Base-by-base conservation (phyloP, 345 rosid species). In the Aurinia saxatilis region DNA sequence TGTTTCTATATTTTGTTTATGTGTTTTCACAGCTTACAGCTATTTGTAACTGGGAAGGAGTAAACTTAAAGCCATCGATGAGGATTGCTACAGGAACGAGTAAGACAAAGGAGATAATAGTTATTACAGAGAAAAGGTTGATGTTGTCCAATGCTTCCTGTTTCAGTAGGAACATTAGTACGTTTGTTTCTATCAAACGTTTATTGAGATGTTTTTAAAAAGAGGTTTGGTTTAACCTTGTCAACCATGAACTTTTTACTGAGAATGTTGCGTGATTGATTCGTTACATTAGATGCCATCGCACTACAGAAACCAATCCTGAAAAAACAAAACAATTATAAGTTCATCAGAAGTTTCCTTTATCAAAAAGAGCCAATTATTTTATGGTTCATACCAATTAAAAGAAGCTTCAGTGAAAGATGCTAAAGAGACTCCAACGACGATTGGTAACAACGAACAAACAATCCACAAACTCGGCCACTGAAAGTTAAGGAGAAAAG, bases 271-370 rank as follows among this genome's bases (percentile, higher is more conserved):
- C 98, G 82, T 1, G 88, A 86, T 70, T 92, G 98, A 75, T 89
- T 92, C 0, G 95, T 87, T 51, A 89, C 74, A 68, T 92, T 92
- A 53, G 98, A 92, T 27, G 96, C 93, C 98, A 92, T 87, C 36
- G 98, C 95, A 46, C 83, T 82, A 48, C 76, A 77, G 81, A 92
- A 92, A 48, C 98, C 98, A 66, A 57, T 76, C 95, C 95, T 89
- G 81, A n/a, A 10, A 50, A 60, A 6, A 52, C 36, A 33, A 68
- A 61, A 16, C 50, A 18, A 38, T 21, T 50, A n/a, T 29, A 10
- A 48, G 1, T 25, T 66, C 1, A 12, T 49, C 54, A 34, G 45
- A 8, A 47, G 13, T 47, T 47, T n/a, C n/a, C n/a, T n/a, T n/a
- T n/a, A n/a, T n/a, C n/a, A n/a, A n/a, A n/a, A n/a, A n/a, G n/a